Conservation (phyloP, 768 basidiomycete species). For the Terana coerulea region DNA sequence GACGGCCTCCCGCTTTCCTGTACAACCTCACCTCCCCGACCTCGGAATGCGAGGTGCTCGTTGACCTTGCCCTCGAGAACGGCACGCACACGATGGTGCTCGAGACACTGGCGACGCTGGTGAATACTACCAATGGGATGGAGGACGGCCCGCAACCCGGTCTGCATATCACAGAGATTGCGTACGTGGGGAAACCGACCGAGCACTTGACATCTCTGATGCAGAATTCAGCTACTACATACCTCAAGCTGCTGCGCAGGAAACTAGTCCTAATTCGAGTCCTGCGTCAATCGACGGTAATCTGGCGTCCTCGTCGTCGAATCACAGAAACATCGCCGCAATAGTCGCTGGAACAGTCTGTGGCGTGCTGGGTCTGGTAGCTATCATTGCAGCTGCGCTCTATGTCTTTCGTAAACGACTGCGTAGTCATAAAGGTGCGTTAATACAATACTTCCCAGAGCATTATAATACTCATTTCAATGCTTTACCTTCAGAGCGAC, state of each 20-base stretch:
- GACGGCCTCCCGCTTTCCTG: constrained; percentile 4
- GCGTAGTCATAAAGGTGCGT: background rate
- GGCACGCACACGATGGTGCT: no score
- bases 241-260: background rate
- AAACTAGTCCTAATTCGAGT: background rate
- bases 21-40: background rate
- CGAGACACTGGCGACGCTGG: no score
- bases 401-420: constrained; percentile 1
- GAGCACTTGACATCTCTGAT: no score
- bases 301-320: background rate
- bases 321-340: constrained; percentile 5
- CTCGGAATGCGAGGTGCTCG: background rate
- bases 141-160: no score
- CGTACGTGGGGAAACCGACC: no score
- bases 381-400: background rate
- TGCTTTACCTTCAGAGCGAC: no score
- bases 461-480: no score
- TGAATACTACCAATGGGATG: no score
- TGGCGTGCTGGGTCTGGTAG: constrained; percentile 5
- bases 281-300: background rate
- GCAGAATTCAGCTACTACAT: constrained; percentile 11
- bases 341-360: constrained; percentile 7
- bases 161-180: constrained; percentile 5
- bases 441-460: background rate
- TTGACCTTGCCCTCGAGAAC: constrained; percentile 5